Base-by-base conservation (phyloP, 352 stramenopile species). In the Phytophthora pisi region DNA sequence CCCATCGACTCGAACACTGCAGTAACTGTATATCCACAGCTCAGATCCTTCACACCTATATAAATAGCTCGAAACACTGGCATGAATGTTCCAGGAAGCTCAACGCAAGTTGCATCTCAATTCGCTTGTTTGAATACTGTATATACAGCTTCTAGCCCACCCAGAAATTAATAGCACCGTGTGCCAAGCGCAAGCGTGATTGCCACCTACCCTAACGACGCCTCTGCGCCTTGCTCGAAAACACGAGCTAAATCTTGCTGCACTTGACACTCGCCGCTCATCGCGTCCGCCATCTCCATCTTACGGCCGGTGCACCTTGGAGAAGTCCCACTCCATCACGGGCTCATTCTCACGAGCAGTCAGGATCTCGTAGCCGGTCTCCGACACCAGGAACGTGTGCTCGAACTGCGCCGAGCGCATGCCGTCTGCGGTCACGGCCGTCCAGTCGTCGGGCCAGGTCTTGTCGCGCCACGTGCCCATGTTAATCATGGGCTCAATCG, bases 401-500 rank as follows among this genome's bases (percentile, higher is more conserved):
- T 99, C 97, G 58, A 97, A 98, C 82, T 99, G 98, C 10, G 98
- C 97, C 55, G 92, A 98, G 20, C 96, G 89, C 60, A 91, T 86
- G 30, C 97, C 98, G 82, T 99, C 97, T 8, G 78, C 86, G 5
- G 98, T 99, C 13, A 98, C 95, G 11, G 91, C 93, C 24, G 97
- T 99, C 98, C 98, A 99, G 67, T 99, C 96, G 74, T 99, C 98
- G 16, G 92, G 93, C 97, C 97, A 99, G 5, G 91, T 98, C 70
- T 86, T 70, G 68, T 93, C 88, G 91, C 95, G 72, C 91, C 87
- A 92, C 62, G 81, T 79, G 20, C 83, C 97, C n/a, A 98, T 77
- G 80, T 99, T 99, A 71, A 99, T 99, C 98, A 99, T 99, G 8
- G 97, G 98, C 73, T 99, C 98, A 58, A 99, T 98, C 0, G 98